Base-by-base conservation (phyloP, 768 basidiomycete genomes). In the Collybia nuda region DNA sequence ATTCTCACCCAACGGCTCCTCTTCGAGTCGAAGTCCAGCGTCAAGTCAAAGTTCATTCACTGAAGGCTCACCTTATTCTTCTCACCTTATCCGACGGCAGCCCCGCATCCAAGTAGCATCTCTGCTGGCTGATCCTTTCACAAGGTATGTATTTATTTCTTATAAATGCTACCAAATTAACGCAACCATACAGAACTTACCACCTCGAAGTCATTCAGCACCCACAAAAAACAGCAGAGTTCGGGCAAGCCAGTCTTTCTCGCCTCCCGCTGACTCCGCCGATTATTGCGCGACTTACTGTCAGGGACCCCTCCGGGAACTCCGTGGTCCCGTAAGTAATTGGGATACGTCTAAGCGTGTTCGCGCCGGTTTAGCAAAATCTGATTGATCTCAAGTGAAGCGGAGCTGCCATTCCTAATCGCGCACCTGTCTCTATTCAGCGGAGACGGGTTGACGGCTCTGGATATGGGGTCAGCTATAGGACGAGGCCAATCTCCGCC, bases 201-300 rank as follows among this genome's bases (percentile, higher is more conserved):
- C 81, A 86, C 42, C 84, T 97, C 15, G 85, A 90, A 62, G 82
- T 95, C 52, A 79, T 93, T 22, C 93, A 97, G 60, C 86, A 94
- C 52, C 93, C 93, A 8, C 77, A 81, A 55, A 79, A 79, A 53
- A 85, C 90, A 22, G 91, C 93, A 36, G 90, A 90, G 64, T 93
- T 92, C 67, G 86, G 88, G 41, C 71, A 78, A 44, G 79, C 80
- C 18, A 83, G 77, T 49, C 74, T 93, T 46, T 91, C 89, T 52
- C 86, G 90, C 42, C 71, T 93, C 46, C 89, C 93, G 15, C 74
- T 96, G 49, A 85, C 90, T 8, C 93, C 93, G 37, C 89, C 93
- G 6, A 76, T 90, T 23, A 81, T 97, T 52, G 88, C 86, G 14
- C 88, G 86, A 59, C 78, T 97, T 47, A 82, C 81, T 40, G 82